These are phyloP conservation scores for Solanum tarijense DNA, from an alignment of 257 asterid species.

Conservation along the genomic window DNA sequence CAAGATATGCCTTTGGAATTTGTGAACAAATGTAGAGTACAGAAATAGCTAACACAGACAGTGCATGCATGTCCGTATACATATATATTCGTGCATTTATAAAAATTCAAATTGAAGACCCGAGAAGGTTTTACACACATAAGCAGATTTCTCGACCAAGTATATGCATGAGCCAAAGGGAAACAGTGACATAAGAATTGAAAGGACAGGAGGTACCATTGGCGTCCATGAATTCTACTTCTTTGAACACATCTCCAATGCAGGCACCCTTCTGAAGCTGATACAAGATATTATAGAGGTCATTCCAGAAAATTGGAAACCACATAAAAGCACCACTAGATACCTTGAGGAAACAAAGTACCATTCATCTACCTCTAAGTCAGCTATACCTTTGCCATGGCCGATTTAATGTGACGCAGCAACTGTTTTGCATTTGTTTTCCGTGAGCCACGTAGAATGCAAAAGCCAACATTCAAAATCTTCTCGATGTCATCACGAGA, in stretches of 20 bases:
- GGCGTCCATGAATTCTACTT: conserved; percentile 20
- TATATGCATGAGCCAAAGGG: neutral
- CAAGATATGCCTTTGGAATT: neutral
- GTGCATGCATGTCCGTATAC: neutral
- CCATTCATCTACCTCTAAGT: conserved; percentile 18
- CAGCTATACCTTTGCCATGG: conserved; percentile 54
- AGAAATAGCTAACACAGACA: neutral
- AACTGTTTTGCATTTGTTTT: conserved; percentile 41
- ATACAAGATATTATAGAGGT: conserved; percentile 16
- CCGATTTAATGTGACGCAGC: conserved; percentile 33
- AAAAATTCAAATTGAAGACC: neutral
- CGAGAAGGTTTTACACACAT: neutral
- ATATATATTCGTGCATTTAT: neutral
- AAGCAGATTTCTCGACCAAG: neutral
- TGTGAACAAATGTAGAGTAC: neutral
- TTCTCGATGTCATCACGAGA: conserved; percentile 39
- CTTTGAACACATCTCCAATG: conserved; percentile 40
- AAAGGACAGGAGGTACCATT: conserved; percentile 19
- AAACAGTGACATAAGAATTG: neutral
- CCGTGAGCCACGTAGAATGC: conserved; percentile 45
- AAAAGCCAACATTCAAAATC: conserved; percentile 37
- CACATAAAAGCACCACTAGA: conserved; percentile 3
- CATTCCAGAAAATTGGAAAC: conserved; percentile 3
- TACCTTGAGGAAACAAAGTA: conserved; percentile 6
- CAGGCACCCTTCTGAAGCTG: conserved; percentile 56